A percentile compares a stretch with the other conserved stretches of the same genome.
phyloP scores from a whole-genome alignment of 305 asterid genomes.

The Solanum hybrid region DNA sequence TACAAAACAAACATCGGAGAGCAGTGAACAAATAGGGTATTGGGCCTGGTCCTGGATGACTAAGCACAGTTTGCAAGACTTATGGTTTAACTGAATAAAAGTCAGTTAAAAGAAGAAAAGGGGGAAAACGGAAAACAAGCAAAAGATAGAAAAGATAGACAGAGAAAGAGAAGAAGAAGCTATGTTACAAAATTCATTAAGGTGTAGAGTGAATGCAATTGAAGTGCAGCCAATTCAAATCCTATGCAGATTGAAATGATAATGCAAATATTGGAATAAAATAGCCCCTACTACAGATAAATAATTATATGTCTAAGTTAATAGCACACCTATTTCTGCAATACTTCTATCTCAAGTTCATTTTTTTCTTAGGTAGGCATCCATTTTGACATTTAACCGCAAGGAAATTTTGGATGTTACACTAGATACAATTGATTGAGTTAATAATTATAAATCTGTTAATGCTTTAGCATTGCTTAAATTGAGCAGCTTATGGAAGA shows the following conservation, averaged over 20 bases:
- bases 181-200: background rate
- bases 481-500: background rate
- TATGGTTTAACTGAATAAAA: background rate
- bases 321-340: background rate
- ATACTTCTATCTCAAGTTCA: background rate
- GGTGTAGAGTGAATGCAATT: background rate
- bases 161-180: background rate
- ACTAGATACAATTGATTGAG: background rate
- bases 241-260: background rate
- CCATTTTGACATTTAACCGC: background rate
- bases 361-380: background rate
- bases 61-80: background rate
- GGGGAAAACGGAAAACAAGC: background rate
- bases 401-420: background rate
- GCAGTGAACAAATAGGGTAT: background rate
- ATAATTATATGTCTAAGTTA: background rate
- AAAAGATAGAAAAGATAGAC: background rate
- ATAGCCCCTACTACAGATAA: background rate
- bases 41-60: background rate
- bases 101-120: background rate
- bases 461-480: background rate
- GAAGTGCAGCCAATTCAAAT: background rate
- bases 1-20: background rate
- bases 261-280: background rate
- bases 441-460: background rate